A percentile compares a stretch with the other conserved stretches of the same genome.
Evolutionary conservation across 352 stramenopile species (phyloP).

Genomic region (Globisporangium paddicum): DNA sequence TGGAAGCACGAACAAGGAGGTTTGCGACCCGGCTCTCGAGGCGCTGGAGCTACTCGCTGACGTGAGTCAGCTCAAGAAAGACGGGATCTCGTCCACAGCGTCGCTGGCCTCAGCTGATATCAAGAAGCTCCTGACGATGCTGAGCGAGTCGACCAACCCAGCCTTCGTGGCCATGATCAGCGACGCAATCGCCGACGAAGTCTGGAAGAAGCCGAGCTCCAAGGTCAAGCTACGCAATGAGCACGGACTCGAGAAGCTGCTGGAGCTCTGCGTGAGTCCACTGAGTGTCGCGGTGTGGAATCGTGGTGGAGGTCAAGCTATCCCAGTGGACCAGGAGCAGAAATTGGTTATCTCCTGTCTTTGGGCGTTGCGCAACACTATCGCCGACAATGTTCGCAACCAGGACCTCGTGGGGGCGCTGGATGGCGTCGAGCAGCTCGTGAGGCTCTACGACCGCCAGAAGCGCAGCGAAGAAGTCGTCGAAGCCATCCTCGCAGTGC

Average conservation of each 20-base stretch:
- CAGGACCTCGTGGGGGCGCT: slow-evolving; percentile 57
- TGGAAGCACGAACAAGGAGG: slow-evolving; percentile 48
- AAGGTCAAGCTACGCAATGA: slow-evolving; percentile 63
- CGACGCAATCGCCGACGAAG: slow-evolving; percentile 77
- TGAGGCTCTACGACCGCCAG: slow-evolving; percentile 38
- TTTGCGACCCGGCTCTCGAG: slow-evolving; percentile 64
- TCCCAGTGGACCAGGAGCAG: slow-evolving; percentile 17
- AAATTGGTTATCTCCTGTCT: slow-evolving; percentile 53
- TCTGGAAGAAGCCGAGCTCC: slow-evolving; percentile 55
- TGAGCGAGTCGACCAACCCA: slow-evolving; percentile 43
- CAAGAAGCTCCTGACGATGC: slow-evolving; percentile 63
- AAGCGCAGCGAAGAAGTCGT: slow-evolving; percentile 47
- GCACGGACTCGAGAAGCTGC: slow-evolving; percentile 55
- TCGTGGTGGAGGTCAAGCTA: background rate
- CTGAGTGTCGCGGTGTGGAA: slow-evolving; percentile 8
- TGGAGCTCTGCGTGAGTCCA: slow-evolving; percentile 37
- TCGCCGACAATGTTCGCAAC: slow-evolving; percentile 52
- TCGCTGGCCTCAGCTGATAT: slow-evolving; percentile 45
- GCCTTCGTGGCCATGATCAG: slow-evolving; percentile 61
- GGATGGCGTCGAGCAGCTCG: slow-evolving; percentile 40
- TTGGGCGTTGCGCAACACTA: slow-evolving; percentile 59
- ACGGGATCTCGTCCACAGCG: slow-evolving; percentile 22
- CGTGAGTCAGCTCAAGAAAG: slow-evolving; percentile 40
- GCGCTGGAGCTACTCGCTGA: slow-evolving; percentile 76
- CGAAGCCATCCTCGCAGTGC: slow-evolving; percentile 47